These are phyloP conservation scores for Bolboschoenus planiculmis DNA, from an alignment of 176 grass and related monocot species.

Conservation along the genomic window DNA sequence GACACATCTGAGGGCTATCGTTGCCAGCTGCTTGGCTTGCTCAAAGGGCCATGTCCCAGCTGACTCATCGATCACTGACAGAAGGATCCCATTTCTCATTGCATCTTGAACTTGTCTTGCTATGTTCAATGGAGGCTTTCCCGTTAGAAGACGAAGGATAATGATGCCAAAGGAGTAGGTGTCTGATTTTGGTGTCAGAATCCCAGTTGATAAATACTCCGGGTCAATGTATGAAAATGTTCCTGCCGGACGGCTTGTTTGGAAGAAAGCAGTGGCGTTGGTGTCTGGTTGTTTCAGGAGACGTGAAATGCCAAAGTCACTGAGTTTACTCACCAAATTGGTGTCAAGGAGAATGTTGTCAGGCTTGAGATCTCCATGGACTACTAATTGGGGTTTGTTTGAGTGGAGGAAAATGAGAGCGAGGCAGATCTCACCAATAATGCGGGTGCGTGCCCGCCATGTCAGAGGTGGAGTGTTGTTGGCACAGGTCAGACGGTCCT, in stretches of 20 bases:
- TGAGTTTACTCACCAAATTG: slow-evolving; percentile 45
- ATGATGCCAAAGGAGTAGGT: slow-evolving; percentile 49
- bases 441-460: slow-evolving; percentile 46
- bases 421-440: slow-evolving; percentile 41
- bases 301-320: slow-evolving; percentile 46
- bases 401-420: slow-evolving; percentile 47
- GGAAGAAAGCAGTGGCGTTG: slow-evolving; percentile 12
- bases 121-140: slow-evolving; percentile 21
- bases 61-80: slow-evolving; percentile 24
- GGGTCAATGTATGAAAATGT: slow-evolving; percentile 46
- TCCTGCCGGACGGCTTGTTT: slow-evolving; percentile 21
- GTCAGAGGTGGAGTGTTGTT: slow-evolving; percentile 37
- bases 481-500: slow-evolving; percentile 31
- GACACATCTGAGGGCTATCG: slow-evolving; percentile 31
- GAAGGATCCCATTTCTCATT: slow-evolving; percentile 24
- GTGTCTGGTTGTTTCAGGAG: slow-evolving; percentile 24
- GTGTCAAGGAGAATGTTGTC: slow-evolving; percentile 49
- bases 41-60: slow-evolving; percentile 44
- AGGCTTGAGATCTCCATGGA: slow-evolving; percentile 48
- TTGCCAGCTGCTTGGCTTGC: slow-evolving; percentile 33
- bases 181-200: slow-evolving; percentile 37
- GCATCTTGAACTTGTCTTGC: slow-evolving; percentile 31
- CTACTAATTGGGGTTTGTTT: slow-evolving; percentile 37
- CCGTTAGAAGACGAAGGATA: slow-evolving; percentile 38
- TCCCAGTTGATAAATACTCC: slow-evolving; percentile 30